Base-by-base conservation (phyloP, 2,329 filamentous ascomycete species). In the Beauveria asiatica region DNA sequence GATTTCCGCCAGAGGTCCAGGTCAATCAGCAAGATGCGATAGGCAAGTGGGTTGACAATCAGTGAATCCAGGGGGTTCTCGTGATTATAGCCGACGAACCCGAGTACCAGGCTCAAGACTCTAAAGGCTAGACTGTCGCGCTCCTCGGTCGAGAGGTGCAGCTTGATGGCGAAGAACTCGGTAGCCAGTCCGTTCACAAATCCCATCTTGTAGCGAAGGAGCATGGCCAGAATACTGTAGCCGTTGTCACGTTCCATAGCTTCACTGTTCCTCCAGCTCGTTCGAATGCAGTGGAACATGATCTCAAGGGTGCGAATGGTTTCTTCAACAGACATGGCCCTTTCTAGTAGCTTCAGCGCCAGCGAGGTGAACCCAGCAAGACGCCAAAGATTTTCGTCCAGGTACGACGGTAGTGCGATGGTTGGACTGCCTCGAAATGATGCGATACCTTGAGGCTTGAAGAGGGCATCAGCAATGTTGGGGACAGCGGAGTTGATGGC, bases 231-330 rank as follows among this genome's bases (percentile, higher is more conserved):
- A 41, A 97, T 89, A 27, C 90, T 88, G 70, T 97, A 99, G 0
- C 93, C 95, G 66, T 95, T 94, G 62, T 96, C 92, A 67, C 90
- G 87, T 72, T 99, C 94, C 89, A 99, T 97, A 27, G 94, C 92
- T 71, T 99, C 95, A 66, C 94, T 97, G 65, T 97, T 97, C 64
- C 94, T 84, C 94, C 95, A 99, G 70, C 89, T 97, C 64, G 89
- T 88, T 65, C 89, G 88, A 54, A 97, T 89, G 62, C 90, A 90
- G 64, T 89, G 85, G 63, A 97, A 92, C 27, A 96, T 79, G 67
- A 95, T 88, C 67, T 95, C 86, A 2, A 95, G 85, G 1, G 92
- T 86, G 58, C 89, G 83, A 10, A 92, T 76, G 30, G 92, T 85
- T 49, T 86, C 86, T 53, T 92, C 84, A 8, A 83, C 79, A 0